These are phyloP conservation scores for Carex parvula DNA, from an alignment of 176 grass and related monocot genomes.

Conservation along the genomic window DNA sequence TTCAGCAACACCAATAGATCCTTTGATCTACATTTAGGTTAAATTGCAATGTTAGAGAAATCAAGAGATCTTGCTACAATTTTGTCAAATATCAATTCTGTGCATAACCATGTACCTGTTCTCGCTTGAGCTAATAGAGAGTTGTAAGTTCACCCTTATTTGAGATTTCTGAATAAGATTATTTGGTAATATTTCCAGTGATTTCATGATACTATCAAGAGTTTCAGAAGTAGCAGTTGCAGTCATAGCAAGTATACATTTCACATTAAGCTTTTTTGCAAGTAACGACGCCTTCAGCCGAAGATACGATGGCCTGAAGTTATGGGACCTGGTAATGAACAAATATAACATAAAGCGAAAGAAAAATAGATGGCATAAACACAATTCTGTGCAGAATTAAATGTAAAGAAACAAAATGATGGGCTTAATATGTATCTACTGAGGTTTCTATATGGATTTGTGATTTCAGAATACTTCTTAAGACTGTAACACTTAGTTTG, in stretches of 20 bases:
- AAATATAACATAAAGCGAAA: neutral
- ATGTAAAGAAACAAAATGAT: neutral
- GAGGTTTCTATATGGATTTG: neutral
- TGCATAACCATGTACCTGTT: conserved; percentile 51
- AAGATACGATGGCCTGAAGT: conserved; percentile 97
- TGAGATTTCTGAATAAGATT: conserved; percentile 67
- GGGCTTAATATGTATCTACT: neutral
- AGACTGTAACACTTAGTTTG: neutral
- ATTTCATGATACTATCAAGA: conserved; percentile 63
- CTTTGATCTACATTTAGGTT: conserved; percentile 49
- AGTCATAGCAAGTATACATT: conserved; percentile 98
- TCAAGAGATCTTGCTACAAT: neutral
- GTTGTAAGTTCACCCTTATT: conserved; percentile 75
- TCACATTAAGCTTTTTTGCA: conserved; percentile 60
- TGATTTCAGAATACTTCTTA: neutral
- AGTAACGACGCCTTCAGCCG: conserved; percentile 79
- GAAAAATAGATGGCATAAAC: neutral
- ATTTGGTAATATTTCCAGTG: conserved; percentile 69
- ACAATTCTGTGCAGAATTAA: neutral
- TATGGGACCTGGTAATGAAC: conserved; percentile 70
- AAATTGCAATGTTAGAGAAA: conserved; percentile 5
- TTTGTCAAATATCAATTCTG: conserved; percentile 20
- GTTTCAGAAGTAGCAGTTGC: conserved; percentile 86
- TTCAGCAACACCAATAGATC: conserved; percentile 84
- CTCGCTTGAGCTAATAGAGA: conserved; percentile 54